Conservation (phyloP, 176 grass and related monocot species). For the Triticum aestivum region IWGSC_CS_RefSeq_v2.1 NC_057796.1:335762561-335763060, state of each 20-base stretch:
- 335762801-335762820: conserved; percentile 55
- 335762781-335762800: conserved; percentile 73
- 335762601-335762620: background rate
- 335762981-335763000: conserved; percentile 66
- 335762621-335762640: conserved; percentile 1
- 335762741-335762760: conserved; percentile 70
- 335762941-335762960: conserved; percentile 71
- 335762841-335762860: background rate
- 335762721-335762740: conserved; percentile 46
- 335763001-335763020: conserved; percentile 64
- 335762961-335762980: conserved; percentile 75
- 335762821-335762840: background rate
- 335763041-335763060: conserved; percentile 51
- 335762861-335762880: background rate
- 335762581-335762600: conserved; percentile 51
- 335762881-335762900: background rate
- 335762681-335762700: background rate
- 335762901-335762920: background rate
- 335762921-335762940: conserved; percentile 43
- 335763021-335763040: conserved; percentile 59
- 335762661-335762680: conserved; percentile 10
- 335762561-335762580: conserved; percentile 83
- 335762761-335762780: conserved; percentile 83
- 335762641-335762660: background rate
- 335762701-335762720: conserved; percentile 27